Evolutionary conservation across 2,329 filamentous ascomycete genomes (phyloP).

Genomic region (Penicillium sp.): DNA sequence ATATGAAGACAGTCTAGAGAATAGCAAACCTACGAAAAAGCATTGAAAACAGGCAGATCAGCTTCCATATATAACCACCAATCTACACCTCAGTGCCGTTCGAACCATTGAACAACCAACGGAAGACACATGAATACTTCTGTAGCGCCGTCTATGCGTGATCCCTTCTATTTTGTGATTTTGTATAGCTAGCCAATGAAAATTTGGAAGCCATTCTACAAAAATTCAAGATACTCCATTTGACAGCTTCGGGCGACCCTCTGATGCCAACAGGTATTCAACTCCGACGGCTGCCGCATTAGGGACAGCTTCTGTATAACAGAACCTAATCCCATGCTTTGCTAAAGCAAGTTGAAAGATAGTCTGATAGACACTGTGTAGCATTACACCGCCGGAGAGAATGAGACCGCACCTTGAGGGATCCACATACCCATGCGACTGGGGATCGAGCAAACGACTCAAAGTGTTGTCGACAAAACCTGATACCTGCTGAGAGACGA

Average conservation of each 20-base stretch:
- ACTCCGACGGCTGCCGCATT: conserved; percentile 8
- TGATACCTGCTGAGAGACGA: conserved; percentile 8
- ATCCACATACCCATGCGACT: conserved; percentile 4
- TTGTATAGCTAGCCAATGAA: too few species aligned
- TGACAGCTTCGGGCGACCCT: background rate
- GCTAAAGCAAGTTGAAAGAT: conserved; percentile 5
- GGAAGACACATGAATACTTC: too few species aligned
- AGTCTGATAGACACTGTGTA: conserved; percentile 10
- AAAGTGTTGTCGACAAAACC: conserved; percentile 5
- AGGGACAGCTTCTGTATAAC: conserved; percentile 7
- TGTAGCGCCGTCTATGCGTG: too few species aligned
- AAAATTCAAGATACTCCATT: background rate
- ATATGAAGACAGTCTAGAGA: too few species aligned
- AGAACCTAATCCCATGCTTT: background rate
- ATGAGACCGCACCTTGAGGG: conserved; percentile 8
- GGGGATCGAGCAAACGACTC: conserved; percentile 4
- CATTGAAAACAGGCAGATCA: too few species aligned
- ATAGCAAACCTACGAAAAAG: too few species aligned
- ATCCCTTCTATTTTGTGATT: too few species aligned
- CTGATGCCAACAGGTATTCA: conserved; percentile 9
- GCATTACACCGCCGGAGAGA: conserved; percentile 10
- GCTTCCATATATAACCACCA: too few species aligned
- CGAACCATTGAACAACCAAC: too few species aligned
- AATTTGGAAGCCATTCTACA: background rate
- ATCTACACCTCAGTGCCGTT: too few species aligned